Evolutionary conservation across 2,329 filamentous ascomycete genomes (phyloP), one percentile per base, ranked within the genome.

Genomic region (Trichoderma breve): DNA sequence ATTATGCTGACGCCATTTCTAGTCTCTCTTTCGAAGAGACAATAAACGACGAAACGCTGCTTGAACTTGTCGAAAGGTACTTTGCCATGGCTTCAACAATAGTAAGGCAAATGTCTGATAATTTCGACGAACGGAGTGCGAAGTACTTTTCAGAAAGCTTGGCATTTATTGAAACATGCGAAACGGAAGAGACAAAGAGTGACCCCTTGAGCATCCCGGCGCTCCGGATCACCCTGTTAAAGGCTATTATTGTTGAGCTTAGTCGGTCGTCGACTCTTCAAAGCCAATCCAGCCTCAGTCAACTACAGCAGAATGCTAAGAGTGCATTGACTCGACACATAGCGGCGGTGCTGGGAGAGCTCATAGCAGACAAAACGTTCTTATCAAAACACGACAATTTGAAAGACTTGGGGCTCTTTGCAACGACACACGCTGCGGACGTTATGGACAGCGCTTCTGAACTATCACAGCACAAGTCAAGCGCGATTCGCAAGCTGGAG

Each of bases 101-200:
- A 1, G 75, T 84, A 36, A 82, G 79, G 51, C 84, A 86, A 75
- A 86, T 86, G 84, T 77, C 81, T 2, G 81, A 81, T 2, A 81
- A 83, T 63, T 77, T 82, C 24, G 83, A 84, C 7, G 82, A 84
- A 18, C 80, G 84, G 73, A 84, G 84, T 61, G 70, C 78, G 18
- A 76, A 78, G n/a, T 85, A 84, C 69, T 81, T 86, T 60, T 73
- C 76, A 15, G 76, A 78, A 43, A 75, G 77, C 8, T 74, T 72
- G 9, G 68, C 71, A 2, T 80, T 82, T 58, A 71, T 79, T 26
- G 74, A 75, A 2, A 72, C 75, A 15, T 79, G 75, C 34, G 75
- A 76, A 6, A 72, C 74, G 8, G 73, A 70, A 8, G 73, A 24
- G 11, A 15, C 43, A 2, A 36, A 57, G 12, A 32, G 68, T 34